phyloP scores from a whole-genome alignment of 169 alveolate genomes.

The Plasmodium coatneyi region DNA sequence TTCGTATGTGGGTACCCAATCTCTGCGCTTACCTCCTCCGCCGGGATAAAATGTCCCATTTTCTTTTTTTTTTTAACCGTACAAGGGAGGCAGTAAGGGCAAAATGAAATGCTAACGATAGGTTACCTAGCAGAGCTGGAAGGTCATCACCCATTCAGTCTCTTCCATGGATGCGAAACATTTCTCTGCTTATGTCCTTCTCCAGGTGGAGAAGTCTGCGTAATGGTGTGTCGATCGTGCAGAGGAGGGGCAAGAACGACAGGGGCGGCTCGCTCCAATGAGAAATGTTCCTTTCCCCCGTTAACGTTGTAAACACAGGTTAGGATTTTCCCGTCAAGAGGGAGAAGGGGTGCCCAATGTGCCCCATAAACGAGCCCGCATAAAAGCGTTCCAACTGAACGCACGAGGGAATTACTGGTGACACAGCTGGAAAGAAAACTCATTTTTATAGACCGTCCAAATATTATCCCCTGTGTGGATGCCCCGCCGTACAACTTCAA shows the following conservation, averaged over 20 bases:
- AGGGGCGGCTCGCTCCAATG: neutral
- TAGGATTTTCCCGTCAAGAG: neutral
- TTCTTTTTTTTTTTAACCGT: no score
- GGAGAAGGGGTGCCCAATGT: neutral
- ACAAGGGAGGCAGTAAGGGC: neutral
- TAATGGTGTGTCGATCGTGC: neutral
- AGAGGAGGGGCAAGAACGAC: neutral
- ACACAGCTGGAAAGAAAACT: neutral
- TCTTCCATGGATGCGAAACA: neutral
- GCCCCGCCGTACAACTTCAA: neutral
- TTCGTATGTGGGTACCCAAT: neutral
- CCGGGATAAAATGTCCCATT: neutral
- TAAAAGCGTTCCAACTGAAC: neutral
- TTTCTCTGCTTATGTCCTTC: neutral
- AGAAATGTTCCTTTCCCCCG: neutral
- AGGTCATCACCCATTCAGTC: neutral
- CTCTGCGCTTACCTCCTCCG: neutral
- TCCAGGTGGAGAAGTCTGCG: neutral
- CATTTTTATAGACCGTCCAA: neutral
- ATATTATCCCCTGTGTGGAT: neutral
- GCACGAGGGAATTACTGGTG: neutral
- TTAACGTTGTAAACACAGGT: neutral
- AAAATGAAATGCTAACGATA: neutral
- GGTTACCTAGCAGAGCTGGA: neutral
- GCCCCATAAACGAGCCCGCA: neutral